Evolutionary conservation across 1,139 yeast genomes (phyloP).

Genomic region (Candida gigantensis): DNA sequence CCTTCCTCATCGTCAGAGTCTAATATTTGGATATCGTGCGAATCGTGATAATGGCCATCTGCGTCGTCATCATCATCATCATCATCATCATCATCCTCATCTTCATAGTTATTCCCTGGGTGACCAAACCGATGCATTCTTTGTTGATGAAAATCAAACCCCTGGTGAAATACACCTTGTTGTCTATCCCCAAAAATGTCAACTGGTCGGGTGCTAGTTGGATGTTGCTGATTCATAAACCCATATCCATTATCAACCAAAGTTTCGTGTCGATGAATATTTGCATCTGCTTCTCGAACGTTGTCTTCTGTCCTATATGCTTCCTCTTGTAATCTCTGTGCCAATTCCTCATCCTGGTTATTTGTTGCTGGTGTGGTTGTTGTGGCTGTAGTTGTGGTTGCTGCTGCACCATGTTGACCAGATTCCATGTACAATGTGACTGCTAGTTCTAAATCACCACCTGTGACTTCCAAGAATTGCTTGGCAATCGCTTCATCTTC

Average conservation of each 20-base stretch:
- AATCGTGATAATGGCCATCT: constrained; percentile 24
- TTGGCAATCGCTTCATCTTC: constrained; percentile 69
- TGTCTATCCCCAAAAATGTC: constrained; percentile 46
- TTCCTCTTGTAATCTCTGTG: constrained; percentile 65
- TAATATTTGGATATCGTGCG: constrained; percentile 23
- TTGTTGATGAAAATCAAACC: constrained; percentile 31
- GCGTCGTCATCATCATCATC: constrained; percentile 16
- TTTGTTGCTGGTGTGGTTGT: constrained; percentile 10
- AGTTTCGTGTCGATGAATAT: constrained; percentile 80
- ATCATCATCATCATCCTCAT: constrained; percentile 33
- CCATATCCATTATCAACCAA: constrained; percentile 45
- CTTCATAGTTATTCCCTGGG: constrained; percentile 22
- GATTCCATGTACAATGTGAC: constrained; percentile 79
- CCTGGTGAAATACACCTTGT: constrained; percentile 47
- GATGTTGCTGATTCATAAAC: constrained; percentile 9
- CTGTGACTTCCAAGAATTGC: constrained; percentile 79
- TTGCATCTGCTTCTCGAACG: constrained; percentile 69
- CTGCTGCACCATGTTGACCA: constrained; percentile 27
- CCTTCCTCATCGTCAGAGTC: constrained; percentile 35
- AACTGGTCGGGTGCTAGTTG: constrained; percentile 22
- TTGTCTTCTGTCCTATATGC: constrained; percentile 44
- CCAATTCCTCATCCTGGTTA: constrained; percentile 58
- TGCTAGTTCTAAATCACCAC: constrained; percentile 79
- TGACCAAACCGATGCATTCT: constrained; percentile 27
- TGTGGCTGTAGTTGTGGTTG: constrained; percentile 7